These are phyloP conservation scores for Cokeromyces recurvatus DNA, from an alignment of 371 early-diverging fungal species.

Conservation along the genomic window DNA sequence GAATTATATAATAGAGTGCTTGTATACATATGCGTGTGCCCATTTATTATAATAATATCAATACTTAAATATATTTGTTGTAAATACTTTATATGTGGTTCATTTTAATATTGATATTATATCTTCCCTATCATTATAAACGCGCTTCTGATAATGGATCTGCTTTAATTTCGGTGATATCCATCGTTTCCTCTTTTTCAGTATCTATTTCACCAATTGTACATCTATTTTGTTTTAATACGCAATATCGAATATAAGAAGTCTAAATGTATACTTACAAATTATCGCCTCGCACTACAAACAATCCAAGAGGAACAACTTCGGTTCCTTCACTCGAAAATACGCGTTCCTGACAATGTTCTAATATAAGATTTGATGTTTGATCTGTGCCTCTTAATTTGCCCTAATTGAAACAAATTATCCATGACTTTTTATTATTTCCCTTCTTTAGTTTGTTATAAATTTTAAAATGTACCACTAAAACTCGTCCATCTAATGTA, in stretches of 20 bases:
- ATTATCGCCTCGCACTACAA: slow-evolving; percentile 76
- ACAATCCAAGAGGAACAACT: slow-evolving; percentile 66
- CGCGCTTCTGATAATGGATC: slow-evolving; percentile 33
- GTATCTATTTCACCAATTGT: slow-evolving; percentile 46
- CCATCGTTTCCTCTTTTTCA: slow-evolving; percentile 39
- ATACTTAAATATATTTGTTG: no score
- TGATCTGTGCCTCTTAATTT: slow-evolving; percentile 77
- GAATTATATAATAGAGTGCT: no score
- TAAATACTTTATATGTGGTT: no score
- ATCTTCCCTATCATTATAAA: no score
- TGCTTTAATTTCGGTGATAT: slow-evolving; percentile 39
- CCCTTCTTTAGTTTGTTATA: not conserved
- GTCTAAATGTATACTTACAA: slow-evolving; percentile 44
- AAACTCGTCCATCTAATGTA: slow-evolving; percentile 59
- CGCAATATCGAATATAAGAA: not conserved
- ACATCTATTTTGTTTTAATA: slow-evolving; percentile 17
- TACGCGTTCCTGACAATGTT: slow-evolving; percentile 70
- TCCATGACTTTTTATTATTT: not conserved
- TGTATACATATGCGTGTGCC: no score
- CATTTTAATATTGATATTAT: no score
- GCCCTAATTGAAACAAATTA: slow-evolving; percentile 39
- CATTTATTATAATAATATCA: no score
- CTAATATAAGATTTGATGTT: slow-evolving; percentile 71
- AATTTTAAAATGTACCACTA: slow-evolving; percentile 40
- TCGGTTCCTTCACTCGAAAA: slow-evolving; percentile 74